Percentiles rank a stretch among this genome's conserved stretches.
Conservation (phyloP, 257 asterid genomes). For the Craterostigma plantagineum region DNA sequence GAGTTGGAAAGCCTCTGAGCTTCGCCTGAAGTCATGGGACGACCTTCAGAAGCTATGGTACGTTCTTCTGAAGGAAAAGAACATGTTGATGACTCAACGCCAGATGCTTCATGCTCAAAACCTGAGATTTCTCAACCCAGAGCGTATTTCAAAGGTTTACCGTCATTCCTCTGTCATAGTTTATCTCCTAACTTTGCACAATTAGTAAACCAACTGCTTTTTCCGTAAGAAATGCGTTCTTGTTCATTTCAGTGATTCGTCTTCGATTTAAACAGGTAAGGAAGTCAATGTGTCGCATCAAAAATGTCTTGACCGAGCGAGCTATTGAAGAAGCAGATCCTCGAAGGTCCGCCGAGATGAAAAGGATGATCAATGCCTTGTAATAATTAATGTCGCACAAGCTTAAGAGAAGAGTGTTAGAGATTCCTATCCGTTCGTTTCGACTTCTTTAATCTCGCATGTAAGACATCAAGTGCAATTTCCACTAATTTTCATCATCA, state of each 20-base stretch:
- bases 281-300: conserved; percentile 86
- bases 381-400: conserved; percentile 8
- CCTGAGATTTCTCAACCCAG: conserved; percentile 62
- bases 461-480: too few species aligned
- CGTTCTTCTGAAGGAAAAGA: conserved; percentile 78
- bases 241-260: neutral
- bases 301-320: conserved; percentile 90
- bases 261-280: conserved; percentile 38
- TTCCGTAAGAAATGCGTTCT: too few species aligned
- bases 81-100: conserved; percentile 86
- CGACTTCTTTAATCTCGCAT: too few species aligned
- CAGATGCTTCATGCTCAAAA: conserved; percentile 87
- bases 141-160: conserved; percentile 71
- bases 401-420: too few species aligned
- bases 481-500: too few species aligned
- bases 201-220: too few species aligned
- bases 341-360: conserved; percentile 83
- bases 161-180: neutral
- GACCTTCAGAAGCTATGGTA: conserved; percentile 90
- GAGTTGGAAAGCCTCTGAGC: conserved; percentile 91
- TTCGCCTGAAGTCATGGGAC: conserved; percentile 97
- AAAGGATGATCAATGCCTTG: conserved; percentile 71
- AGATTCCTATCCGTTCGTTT: too few species aligned
- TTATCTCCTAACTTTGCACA: too few species aligned
- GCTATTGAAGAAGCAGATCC: conserved; percentile 88